phyloP scores from a whole-genome alignment of 148 eudicot genomes.

The Persicaria maculosa region DNA sequence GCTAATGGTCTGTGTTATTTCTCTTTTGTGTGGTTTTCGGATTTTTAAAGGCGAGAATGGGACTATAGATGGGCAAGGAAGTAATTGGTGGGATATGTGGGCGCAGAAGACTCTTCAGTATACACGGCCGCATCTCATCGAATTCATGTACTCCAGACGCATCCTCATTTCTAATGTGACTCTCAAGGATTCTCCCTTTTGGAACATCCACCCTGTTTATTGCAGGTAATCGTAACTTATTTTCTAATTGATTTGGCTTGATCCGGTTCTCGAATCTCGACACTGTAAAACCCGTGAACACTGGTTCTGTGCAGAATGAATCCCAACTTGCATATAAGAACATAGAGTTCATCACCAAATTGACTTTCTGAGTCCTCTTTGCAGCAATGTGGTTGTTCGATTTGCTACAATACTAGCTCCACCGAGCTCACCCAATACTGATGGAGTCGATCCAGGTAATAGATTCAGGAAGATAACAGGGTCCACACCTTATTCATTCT shows the following conservation, averaged over 20 bases:
- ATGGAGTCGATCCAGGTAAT: constrained; percentile 74
- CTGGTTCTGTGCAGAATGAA: not conserved
- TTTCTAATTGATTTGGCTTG: not conserved
- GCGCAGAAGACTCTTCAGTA: constrained; percentile 58
- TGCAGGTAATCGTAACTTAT: constrained; percentile 51
- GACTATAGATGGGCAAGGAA: constrained; percentile 96
- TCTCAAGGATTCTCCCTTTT: constrained; percentile 84
- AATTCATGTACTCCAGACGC: constrained; percentile 61
- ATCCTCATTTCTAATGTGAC: constrained; percentile 74
- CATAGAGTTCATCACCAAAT: not conserved
- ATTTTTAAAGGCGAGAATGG: constrained; percentile 73
- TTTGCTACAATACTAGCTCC: constrained; percentile 88
- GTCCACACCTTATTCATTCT: too few relatives aligned
- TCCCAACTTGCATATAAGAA: not conserved
- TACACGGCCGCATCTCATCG: constrained; percentile 87
- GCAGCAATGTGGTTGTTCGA: constrained; percentile 81
- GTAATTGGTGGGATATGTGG: constrained; percentile 98
- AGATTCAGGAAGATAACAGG: not conserved
- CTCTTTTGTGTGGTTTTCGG: not conserved
- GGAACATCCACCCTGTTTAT: constrained; percentile 97
- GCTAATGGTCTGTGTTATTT: not conserved
- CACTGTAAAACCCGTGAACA: not conserved
- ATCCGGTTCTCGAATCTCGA: not conserved
- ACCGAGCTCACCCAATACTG: constrained; percentile 84
- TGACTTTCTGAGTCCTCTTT: constrained; percentile 7